Percentiles rank a stretch among this genome's conserved stretches.
These are phyloP conservation scores for Funneliformis caledonium DNA, from an alignment of 371 early-diverging fungal species.

Conservation along the genomic window DNA sequence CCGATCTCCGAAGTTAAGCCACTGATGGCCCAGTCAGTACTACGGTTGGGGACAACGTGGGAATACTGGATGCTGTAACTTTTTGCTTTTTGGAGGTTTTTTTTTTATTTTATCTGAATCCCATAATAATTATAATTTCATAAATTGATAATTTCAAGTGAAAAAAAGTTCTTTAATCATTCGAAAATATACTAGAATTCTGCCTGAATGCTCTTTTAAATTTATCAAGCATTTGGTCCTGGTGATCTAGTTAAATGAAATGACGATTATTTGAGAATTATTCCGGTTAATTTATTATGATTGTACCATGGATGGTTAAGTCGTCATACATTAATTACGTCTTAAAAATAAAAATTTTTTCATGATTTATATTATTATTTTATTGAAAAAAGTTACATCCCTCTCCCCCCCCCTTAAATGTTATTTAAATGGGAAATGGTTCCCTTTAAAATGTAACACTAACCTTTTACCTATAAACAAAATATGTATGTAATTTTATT, in stretches of 20 bases:
- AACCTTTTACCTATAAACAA: not conserved
- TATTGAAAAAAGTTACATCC: too few relatives aligned
- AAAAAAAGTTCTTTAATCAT: not conserved
- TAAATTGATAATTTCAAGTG: not conserved
- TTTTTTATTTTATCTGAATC: not conserved
- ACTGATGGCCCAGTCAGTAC: conserved; percentile 57
- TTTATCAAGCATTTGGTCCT: not conserved
- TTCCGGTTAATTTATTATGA: not conserved
- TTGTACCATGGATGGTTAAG: not conserved
- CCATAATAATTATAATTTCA: not conserved
- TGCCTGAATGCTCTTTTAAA: not conserved
- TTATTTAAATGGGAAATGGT: not conserved
- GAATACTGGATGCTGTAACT: conserved; percentile 58
- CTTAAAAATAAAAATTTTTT: too few relatives aligned
- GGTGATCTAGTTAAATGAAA: conserved; percentile 1
- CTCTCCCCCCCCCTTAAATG: too few relatives aligned
- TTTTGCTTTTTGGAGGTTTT: conserved; percentile 17
- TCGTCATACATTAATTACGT: not conserved
- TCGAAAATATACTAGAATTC: not conserved
- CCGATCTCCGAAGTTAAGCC: conserved; percentile 65
- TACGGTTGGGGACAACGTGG: conserved; percentile 61
- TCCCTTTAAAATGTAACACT: not conserved
- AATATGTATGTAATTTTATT: not conserved
- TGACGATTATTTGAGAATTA: not conserved
- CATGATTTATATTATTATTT: too few relatives aligned